Evolutionary conservation across 139 green algal species (phyloP).

Genomic region (Auxenochlorella pyrenoidosa): DNA sequence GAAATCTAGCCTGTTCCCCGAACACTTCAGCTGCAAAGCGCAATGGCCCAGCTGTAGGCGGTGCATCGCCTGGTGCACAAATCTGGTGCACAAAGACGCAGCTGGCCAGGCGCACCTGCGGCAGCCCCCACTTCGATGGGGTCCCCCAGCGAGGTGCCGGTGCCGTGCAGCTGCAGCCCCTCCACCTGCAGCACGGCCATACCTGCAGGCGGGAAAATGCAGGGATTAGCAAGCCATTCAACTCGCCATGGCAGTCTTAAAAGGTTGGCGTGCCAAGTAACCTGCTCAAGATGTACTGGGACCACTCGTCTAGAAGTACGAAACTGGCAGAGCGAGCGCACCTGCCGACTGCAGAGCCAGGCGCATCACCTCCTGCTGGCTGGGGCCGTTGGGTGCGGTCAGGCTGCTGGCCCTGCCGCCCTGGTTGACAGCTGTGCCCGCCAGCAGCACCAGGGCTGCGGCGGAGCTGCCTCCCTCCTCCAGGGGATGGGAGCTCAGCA

Average conservation of each 20-base stretch:
- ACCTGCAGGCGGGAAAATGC: background rate
- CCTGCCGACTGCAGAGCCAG: constrained; percentile 60
- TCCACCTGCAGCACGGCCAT: constrained; percentile 34
- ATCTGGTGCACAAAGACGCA: too few species aligned
- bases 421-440: constrained; percentile 55
- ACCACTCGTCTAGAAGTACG: too few species aligned
- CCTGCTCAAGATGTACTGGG: too few species aligned
- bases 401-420: constrained; percentile 58
- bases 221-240: background rate
- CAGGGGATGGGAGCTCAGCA: constrained; percentile 15
- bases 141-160: constrained; percentile 84
- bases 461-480: background rate
- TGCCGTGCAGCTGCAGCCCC: constrained; percentile 55
- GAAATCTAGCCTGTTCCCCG: background rate
- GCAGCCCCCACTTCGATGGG: constrained; percentile 84
- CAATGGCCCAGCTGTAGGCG: too few species aligned
- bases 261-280: too few species aligned
- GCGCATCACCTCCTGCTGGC: constrained; percentile 67
- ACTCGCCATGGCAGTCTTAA: too few species aligned
- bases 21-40: too few species aligned
- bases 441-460: constrained; percentile 26
- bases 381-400: constrained; percentile 63
- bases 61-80: too few species aligned
- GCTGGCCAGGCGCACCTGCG: constrained; percentile 34
- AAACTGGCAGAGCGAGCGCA: background rate